These are phyloP conservation scores for Colletotrichum sp. DNA, from an alignment of 2,329 filamentous ascomycete species.

Conservation along the genomic window DNA sequence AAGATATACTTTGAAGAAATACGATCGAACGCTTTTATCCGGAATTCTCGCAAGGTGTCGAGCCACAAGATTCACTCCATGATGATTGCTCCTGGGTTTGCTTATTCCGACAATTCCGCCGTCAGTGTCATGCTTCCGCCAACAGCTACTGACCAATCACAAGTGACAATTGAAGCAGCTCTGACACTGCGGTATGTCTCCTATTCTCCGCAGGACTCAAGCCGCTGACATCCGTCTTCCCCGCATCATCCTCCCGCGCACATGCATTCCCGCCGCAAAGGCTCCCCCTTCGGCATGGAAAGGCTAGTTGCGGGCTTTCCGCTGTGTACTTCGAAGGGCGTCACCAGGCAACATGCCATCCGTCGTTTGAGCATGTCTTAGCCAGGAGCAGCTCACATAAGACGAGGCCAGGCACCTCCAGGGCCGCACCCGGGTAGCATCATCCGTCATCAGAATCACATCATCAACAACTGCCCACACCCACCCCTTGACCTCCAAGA, in stretches of 20 bases:
- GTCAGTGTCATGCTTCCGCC: fast-evolving
- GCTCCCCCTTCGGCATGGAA: neutral
- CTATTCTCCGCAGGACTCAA: neutral
- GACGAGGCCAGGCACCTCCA: neutral
- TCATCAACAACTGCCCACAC: neutral
- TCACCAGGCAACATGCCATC: neutral
- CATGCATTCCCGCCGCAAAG: neutral
- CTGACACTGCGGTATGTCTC: neutral
- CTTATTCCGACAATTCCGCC: neutral
- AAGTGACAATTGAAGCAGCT: neutral
- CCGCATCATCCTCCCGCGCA: constrained; percentile 1
- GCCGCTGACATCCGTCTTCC: constrained; percentile 5
- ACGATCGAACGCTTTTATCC: too few species aligned
- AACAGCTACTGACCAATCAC: neutral
- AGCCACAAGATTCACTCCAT: too few species aligned
- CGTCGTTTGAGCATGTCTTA: neutral
- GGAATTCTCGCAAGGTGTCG: too few species aligned
- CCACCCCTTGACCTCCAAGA: neutral
- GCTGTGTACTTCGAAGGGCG: neutral
- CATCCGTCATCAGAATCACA: neutral
- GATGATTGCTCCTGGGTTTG: too few species aligned
- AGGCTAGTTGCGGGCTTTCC: constrained; percentile 7
- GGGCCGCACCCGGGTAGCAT: neutral
- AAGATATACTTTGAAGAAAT: too few species aligned
- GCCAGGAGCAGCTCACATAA: neutral